These are phyloP conservation scores for Psilocybe azurescens DNA, from an alignment of 768 basidiomycete genomes.

Conservation along the genomic window DNA sequence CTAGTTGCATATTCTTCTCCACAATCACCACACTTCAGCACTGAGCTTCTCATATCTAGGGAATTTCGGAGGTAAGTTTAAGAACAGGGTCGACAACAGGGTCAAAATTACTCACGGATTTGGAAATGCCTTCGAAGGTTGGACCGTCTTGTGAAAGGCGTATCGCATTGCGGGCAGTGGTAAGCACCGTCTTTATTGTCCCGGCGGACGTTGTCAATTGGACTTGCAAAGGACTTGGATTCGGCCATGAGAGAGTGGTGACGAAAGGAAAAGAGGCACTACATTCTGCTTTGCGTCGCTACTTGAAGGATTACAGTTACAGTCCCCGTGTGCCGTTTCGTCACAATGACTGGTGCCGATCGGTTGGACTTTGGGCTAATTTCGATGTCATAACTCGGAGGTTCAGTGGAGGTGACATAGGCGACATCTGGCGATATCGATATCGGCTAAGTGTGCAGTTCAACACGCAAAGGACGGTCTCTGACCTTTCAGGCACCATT, in stretches of 20 bases:
- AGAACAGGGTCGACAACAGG: conserved; percentile 15
- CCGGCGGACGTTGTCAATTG: conserved; percentile 37
- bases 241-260: conserved; percentile 24
- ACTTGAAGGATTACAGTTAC: conserved; percentile 21
- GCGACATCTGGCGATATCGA: conserved; percentile 17
- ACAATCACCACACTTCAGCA: conserved; percentile 31
- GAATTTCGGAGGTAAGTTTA: conserved; percentile 8
- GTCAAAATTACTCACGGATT: conserved; percentile 31
- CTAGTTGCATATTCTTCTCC: conserved; percentile 27
- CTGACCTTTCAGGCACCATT: conserved; percentile 13
- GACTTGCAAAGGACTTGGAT: conserved; percentile 22
- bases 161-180: conserved; percentile 40
- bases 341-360: conserved; percentile 18
- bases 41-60: conserved; percentile 30
- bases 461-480: conserved; percentile 14
- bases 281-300: conserved; percentile 20
- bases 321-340: conserved; percentile 15
- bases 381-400: conserved; percentile 22
- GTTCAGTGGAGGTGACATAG: conserved; percentile 24
- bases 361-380: conserved; percentile 13
- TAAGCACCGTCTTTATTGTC: conserved; percentile 39
- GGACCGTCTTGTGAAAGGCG: conserved; percentile 41
- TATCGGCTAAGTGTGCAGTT: conserved; percentile 12
- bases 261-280: conserved; percentile 17
- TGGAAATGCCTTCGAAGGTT: conserved; percentile 41